phyloP scores from a whole-genome alignment of 345 rosid species.

The Streptanthus diversifolius region DNA sequence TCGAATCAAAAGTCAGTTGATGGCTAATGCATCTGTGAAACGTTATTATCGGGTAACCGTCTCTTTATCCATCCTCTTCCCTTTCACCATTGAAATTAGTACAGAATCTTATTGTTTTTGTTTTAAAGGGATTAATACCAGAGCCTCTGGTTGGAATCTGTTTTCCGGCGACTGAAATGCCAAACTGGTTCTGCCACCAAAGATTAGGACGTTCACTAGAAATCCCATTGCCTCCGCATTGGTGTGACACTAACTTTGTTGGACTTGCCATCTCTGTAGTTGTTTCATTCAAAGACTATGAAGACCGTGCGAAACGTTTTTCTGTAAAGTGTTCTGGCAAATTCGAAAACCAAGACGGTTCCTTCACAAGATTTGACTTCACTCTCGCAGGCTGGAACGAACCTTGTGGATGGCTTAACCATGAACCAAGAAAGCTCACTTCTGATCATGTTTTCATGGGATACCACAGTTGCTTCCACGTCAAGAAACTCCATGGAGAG shows the following conservation, averaged over 20 bases:
- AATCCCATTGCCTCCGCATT: conserved; percentile 33
- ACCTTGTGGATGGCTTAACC: conserved; percentile 19
- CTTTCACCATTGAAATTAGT: background rate
- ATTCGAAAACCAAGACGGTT: conserved; percentile 28
- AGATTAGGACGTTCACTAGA: conserved; percentile 31
- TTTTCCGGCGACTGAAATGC: conserved; percentile 14
- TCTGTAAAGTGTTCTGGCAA: conserved; percentile 6
- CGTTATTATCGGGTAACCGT: conserved; percentile 6
- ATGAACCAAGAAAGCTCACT: conserved; percentile 19
- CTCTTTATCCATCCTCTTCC: background rate
- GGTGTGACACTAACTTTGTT: conserved; percentile 29
- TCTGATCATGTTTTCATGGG: conserved; percentile 34
- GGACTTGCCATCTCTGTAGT: conserved; percentile 36
- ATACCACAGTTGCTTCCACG: conserved; percentile 27
- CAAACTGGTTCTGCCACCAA: conserved; percentile 35
- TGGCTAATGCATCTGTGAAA: conserved; percentile 20
- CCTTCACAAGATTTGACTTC: conserved; percentile 13
- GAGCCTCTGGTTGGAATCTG: conserved; percentile 22
- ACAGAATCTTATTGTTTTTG: background rate
- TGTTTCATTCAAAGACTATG: conserved; percentile 27
- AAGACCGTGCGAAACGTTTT: background rate
- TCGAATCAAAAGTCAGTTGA: conserved; percentile 33
- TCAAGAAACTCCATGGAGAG: conserved; percentile 20
- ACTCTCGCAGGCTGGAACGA: conserved; percentile 26
- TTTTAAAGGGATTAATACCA: conserved; percentile 17